These are phyloP conservation scores for Phyllosticta capitalensis DNA, from an alignment of 2,329 filamentous ascomycete species.

Conservation along the genomic window DNA sequence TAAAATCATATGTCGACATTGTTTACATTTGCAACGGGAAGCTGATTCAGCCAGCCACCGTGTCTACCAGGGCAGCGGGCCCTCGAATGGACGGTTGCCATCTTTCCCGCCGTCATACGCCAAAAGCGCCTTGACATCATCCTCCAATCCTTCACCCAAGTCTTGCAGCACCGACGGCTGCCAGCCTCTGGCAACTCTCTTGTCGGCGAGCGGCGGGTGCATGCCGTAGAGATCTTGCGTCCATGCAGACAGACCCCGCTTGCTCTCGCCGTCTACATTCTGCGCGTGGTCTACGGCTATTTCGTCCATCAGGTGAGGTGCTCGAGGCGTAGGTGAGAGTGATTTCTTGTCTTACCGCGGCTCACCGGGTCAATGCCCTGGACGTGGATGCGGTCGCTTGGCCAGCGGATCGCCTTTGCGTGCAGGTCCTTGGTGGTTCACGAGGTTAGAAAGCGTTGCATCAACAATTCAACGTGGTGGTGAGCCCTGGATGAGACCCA, in stretches of 20 bases:
- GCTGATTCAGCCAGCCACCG: background rate
- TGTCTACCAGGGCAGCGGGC: slow-evolving; percentile 20
- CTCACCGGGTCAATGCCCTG: slow-evolving; percentile 39
- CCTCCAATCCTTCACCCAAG: slow-evolving; percentile 20
- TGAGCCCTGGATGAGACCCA: no score
- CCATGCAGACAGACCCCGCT: slow-evolving; percentile 30
- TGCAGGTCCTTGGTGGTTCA: background rate
- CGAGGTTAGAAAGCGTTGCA: background rate
- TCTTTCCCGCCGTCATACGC: slow-evolving; percentile 14
- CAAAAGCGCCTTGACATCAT: slow-evolving; percentile 21
- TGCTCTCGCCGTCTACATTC: slow-evolving; percentile 28
- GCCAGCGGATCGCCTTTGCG: slow-evolving; percentile 36
- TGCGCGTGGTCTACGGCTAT: slow-evolving; percentile 23
- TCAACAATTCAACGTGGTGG: no score
- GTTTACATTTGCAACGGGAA: background rate
- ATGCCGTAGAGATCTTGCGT: slow-evolving; percentile 31
- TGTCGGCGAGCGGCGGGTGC: slow-evolving; percentile 24
- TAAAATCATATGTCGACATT: background rate
- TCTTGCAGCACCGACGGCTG: slow-evolving; percentile 14
- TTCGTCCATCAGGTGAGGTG: background rate
- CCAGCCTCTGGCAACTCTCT: slow-evolving; percentile 34
- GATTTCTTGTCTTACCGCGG: slow-evolving; percentile 14
- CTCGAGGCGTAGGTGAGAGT: background rate
- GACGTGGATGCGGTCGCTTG: slow-evolving; percentile 29
- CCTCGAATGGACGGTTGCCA: background rate